Evolutionary conservation across 148 eudicot species (phyloP), one percentile per base, ranked within the genome.

Genomic region (Bassia scoparia): DNA sequence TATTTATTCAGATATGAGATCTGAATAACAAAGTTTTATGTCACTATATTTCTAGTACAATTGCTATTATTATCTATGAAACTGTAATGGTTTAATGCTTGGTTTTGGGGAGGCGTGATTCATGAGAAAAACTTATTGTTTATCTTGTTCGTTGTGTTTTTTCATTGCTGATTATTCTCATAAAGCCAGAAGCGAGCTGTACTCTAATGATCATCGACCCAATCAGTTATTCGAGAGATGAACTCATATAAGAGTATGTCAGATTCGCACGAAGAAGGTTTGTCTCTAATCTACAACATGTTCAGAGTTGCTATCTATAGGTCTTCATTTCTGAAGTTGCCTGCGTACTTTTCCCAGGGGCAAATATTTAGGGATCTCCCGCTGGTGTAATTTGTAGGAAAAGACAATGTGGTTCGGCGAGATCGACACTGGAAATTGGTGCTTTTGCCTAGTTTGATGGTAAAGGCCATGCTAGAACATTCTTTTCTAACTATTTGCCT

Each of bases 301-400:
- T 61, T 53, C 33, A 38, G 10, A 55, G 14, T 44, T 37, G 12
- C n/a, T 21, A 23, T 44, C 26, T 26, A 33, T 64, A 44, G 41
- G 62, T 49, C 77, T 43, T 65, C 68, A 70, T n/a, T n/a, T n/a
- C n/a, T n/a, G n/a, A n/a, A n/a, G n/a, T n/a, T n/a, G n/a, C n/a
- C n/a, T n/a, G n/a, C n/a, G n/a, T n/a, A n/a, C n/a, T n/a, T n/a
- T 81, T n/a, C 61, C 66, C 71, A 91, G 92, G 98, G 98, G 98
- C 97, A 52, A 94, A 89, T 77, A n/a, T 91, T 91, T 74, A 82
- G 98, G 81, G 97, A 91, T 80, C 86, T 91, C 69, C 91, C 97
- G n/a, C n/a, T n/a, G 98, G 98, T 18, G 58, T 94, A 48, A 41
- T n/a, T 91, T 38, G 96, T 94, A n/a, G n/a, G 89, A 89, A 69